phyloP scores from a whole-genome alignment of 768 basidiomycete genomes.

The Glaciozyma martinii region DNA sequence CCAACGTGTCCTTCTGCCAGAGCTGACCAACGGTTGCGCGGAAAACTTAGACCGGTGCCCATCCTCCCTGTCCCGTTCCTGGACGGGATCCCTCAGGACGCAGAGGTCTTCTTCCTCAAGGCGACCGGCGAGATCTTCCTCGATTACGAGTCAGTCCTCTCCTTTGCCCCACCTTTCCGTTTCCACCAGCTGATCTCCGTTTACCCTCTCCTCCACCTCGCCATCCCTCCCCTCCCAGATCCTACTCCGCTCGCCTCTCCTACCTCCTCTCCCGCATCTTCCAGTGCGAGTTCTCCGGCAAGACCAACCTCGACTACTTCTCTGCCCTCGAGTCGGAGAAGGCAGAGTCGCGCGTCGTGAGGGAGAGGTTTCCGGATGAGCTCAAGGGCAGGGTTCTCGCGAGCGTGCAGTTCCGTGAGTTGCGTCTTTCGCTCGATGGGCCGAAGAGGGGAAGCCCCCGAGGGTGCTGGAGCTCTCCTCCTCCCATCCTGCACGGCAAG shows the following conservation, averaged over 20 bases:
- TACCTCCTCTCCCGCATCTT: conserved; percentile 92
- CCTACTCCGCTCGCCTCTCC: conserved; percentile 83
- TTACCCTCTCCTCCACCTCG: neutral
- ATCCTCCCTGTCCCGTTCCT: conserved; percentile 36
- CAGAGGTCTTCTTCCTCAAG: conserved; percentile 71
- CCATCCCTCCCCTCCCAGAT: conserved; percentile 40
- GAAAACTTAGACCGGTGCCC: conserved; percentile 27
- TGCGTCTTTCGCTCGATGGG: neutral
- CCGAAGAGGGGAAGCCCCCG: neutral
- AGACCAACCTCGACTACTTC: conserved; percentile 86
- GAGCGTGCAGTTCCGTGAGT: conserved; percentile 95
- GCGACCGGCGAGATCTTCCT: conserved; percentile 97
- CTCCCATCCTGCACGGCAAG: neutral
- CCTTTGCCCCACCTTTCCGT: neutral
- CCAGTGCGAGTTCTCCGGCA: conserved; percentile 94
- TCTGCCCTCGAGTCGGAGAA: conserved; percentile 85
- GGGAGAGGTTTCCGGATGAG: conserved; percentile 81
- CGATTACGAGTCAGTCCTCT: conserved; percentile 71
- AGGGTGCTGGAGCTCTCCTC: neutral
- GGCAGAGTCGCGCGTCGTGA: conserved; percentile 77
- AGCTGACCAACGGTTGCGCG: too few relatives aligned
- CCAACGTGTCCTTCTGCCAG: too few relatives aligned
- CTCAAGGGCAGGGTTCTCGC: conserved; percentile 85
- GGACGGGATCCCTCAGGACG: conserved; percentile 39
- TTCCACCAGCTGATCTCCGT: neutral